Conservation (phyloP, 1,284 basidiomycete genomes). For the Austroboletus novae-zelandiae region DNA sequence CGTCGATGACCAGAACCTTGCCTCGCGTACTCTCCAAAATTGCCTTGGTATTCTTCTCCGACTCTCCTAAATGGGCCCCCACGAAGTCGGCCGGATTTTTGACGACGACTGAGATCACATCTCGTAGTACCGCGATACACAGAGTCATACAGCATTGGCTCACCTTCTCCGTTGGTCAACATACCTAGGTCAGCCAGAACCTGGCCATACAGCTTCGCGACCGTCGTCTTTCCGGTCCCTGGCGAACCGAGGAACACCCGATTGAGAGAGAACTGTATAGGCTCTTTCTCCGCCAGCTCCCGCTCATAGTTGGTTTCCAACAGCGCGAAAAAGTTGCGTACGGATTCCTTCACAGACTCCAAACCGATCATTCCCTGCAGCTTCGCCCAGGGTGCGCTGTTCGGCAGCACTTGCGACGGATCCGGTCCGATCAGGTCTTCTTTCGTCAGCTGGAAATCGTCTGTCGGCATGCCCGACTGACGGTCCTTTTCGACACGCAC, state of each 20-base stretch:
- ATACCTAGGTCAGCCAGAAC: slow-evolving; percentile 58
- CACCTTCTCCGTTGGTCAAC: slow-evolving; percentile 32
- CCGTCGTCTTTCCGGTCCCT: slow-evolving; percentile 68
- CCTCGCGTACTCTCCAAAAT: slow-evolving; percentile 57
- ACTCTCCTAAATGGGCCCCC: slow-evolving; percentile 52
- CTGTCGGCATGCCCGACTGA: slow-evolving; percentile 2
- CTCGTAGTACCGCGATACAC: not conserved
- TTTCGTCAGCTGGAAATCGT: slow-evolving; percentile 19
- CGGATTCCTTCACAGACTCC: slow-evolving; percentile 52
- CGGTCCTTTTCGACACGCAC: slow-evolving; percentile 16
- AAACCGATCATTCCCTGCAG: slow-evolving; percentile 56
- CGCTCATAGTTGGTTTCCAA: slow-evolving; percentile 55
- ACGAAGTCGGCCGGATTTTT: slow-evolving; percentile 70
- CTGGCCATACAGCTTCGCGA: slow-evolving; percentile 61
- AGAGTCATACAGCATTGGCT: not conserved
- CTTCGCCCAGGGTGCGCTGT: slow-evolving; percentile 49
- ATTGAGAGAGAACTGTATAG: slow-evolving; percentile 54
- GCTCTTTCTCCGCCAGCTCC: slow-evolving; percentile 54
- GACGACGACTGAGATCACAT: slow-evolving; percentile 44
- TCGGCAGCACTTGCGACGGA: slow-evolving; percentile 46
- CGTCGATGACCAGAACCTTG: slow-evolving; percentile 69
- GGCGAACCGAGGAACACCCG: slow-evolving; percentile 62
- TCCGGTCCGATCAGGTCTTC: slow-evolving; percentile 55
- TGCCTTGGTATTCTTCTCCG: slow-evolving; percentile 60
- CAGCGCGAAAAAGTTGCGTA: slow-evolving; percentile 46